These are phyloP conservation scores for Sporisorium scitamineum DNA, from an alignment of 1,284 basidiomycete genomes.

Conservation along the genomic window DNA sequence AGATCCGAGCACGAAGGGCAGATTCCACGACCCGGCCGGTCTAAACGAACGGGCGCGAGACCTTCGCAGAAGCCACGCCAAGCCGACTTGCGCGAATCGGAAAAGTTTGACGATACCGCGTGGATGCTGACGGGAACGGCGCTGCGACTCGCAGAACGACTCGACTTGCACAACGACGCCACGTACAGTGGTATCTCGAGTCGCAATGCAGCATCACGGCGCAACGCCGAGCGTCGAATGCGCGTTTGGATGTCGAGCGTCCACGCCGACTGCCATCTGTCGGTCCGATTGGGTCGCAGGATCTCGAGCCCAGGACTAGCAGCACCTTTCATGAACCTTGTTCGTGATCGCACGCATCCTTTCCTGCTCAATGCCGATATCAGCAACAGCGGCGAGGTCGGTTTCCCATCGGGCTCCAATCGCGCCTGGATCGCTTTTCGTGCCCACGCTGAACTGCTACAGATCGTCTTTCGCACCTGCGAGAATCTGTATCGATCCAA, in stretches of 20 bases:
- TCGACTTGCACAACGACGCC: conserved; percentile 54
- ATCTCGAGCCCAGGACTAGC: conserved; percentile 54
- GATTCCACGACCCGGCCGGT: conserved; percentile 17
- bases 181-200: conserved; percentile 52
- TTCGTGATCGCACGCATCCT: conserved; percentile 51
- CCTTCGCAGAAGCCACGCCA: conserved; percentile 27
- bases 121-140: conserved; percentile 58
- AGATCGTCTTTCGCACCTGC: conserved; percentile 53
- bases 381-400: conserved; percentile 37
- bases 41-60: conserved; percentile 3
- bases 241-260: conserved; percentile 58
- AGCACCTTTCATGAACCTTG: conserved; percentile 52
- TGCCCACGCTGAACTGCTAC: conserved; percentile 45
- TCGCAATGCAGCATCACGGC: conserved; percentile 31
- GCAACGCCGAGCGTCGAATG: conserved; percentile 52
- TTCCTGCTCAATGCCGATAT: conserved; percentile 42
- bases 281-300: conserved; percentile 51
- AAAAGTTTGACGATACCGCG: conserved; percentile 55
- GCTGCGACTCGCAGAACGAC: conserved; percentile 50
- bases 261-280: conserved; percentile 55
- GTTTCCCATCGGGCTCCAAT: conserved; percentile 40
- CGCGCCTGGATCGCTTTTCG: conserved; percentile 53
- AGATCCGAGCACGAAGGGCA: conserved; percentile 37
- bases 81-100: conserved; percentile 46
- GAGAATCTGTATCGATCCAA: conserved; percentile 53